These are phyloP conservation scores for Colletotrichum sublineola DNA, from an alignment of 2,329 filamentous ascomycete genomes.

Conservation along the genomic window DNA sequence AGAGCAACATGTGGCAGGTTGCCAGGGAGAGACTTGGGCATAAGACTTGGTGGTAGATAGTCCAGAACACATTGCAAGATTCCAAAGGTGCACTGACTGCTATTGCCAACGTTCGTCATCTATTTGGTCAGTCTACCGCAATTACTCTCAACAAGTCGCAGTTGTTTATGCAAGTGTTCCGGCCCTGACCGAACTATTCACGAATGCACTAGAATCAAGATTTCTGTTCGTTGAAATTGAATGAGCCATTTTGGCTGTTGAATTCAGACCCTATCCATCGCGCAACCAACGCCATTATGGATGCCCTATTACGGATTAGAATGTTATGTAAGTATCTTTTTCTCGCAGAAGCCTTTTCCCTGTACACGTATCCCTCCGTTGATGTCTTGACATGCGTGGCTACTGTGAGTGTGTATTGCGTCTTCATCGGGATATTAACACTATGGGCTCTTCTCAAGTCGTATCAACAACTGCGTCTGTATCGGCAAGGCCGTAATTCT, in stretches of 20 bases:
- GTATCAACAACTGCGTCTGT: neutral
- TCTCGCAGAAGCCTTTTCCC: neutral
- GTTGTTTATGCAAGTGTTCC: rapidly evolving
- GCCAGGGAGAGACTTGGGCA: no score
- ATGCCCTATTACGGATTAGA: neutral
- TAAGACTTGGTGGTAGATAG: no score
- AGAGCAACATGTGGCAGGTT: neutral
- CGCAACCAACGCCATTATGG: no score
- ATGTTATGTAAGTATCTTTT: neutral
- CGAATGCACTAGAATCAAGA: no score
- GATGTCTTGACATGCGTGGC: constrained; percentile 8
- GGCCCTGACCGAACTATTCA: no score
- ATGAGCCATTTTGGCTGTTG: no score
- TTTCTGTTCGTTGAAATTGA: neutral
- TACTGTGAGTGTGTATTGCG: neutral
- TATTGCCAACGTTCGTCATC: neutral
- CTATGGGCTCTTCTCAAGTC: no score
- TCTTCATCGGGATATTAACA: neutral
- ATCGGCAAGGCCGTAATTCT: neutral
- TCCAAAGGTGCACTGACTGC: no score
- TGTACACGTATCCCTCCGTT: neutral
- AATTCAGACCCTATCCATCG: no score
- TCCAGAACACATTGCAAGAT: rapidly evolving
- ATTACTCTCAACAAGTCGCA: no score
- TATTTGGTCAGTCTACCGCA: neutral